These are phyloP conservation scores for Niebla homalea DNA, from an alignment of 495 filamentous ascomycete genomes.

Conservation along the genomic window DNA sequence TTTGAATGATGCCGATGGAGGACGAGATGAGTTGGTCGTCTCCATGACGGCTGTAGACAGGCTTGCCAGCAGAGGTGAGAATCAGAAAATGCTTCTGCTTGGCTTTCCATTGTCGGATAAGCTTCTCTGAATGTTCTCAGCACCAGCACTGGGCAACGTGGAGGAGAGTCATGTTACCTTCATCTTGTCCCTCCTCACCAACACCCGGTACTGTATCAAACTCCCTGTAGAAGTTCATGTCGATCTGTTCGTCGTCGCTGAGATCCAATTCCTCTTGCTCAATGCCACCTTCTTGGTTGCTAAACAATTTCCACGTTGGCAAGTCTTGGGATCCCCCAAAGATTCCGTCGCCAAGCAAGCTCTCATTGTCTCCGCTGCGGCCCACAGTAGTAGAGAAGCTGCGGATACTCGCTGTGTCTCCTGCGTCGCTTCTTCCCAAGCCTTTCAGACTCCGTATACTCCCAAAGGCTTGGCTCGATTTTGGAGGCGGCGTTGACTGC, in stretches of 20 bases:
- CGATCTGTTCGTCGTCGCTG: constrained; percentile 34
- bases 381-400: constrained; percentile 69
- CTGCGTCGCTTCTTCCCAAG: constrained; percentile 46
- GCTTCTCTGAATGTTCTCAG: constrained; percentile 34
- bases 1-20: constrained; percentile 93
- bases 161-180: constrained; percentile 35
- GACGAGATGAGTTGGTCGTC: constrained; percentile 76
- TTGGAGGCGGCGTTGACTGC: constrained; percentile 24
- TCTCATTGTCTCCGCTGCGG: constrained; percentile 63
- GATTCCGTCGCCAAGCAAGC: constrained; percentile 60
- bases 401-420: constrained; percentile 70
- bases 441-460: constrained; percentile 36
- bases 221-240: constrained; percentile 57
- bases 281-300: constrained; percentile 40
- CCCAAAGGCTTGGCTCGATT: constrained; percentile 24
- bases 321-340: constrained; percentile 33
- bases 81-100: constrained; percentile 96
- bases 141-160: neutral
- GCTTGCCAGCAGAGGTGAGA: constrained; percentile 92
- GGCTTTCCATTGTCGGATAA: constrained; percentile 63
- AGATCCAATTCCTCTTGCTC: constrained; percentile 42
- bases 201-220: constrained; percentile 65
- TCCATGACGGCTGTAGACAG: constrained; percentile 90
- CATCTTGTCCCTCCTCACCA: constrained; percentile 45
- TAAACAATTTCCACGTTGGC: constrained; percentile 46